Conservation (phyloP, 1,139 yeast genomes). For the Suhomyces choctaworum region DNA sequence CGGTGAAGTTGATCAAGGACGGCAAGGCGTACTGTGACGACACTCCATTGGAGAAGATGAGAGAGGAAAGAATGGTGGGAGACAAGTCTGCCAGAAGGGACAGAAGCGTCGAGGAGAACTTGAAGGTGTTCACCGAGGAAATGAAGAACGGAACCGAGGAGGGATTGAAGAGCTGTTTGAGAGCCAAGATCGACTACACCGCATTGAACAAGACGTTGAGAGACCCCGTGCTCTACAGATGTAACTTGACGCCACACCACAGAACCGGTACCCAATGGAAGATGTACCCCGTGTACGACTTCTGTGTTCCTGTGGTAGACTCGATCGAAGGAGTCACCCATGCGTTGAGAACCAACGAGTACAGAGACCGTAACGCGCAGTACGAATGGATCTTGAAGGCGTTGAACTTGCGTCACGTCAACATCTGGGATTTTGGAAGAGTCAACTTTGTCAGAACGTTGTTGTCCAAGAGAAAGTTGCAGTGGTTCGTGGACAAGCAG, state of each 20-base stretch:
- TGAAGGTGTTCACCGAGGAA: constrained; percentile 78
- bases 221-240: constrained; percentile 96
- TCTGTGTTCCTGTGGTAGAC: constrained; percentile 96
- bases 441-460: constrained; percentile 94
- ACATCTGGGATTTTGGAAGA: constrained; percentile 96
- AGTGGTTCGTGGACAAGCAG: constrained; percentile 94
- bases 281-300: constrained; percentile 95
- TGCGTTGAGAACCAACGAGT: constrained; percentile 94
- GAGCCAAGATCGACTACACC: constrained; percentile 92
- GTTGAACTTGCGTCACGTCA: constrained; percentile 81
- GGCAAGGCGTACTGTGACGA: constrained; percentile 98
- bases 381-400: constrained; percentile 93
- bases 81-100: constrained; percentile 88
- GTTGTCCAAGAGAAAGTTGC: constrained; percentile 93
- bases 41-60: constrained; percentile 89
- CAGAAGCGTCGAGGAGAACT: constrained; percentile 86
- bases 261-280: constrained; percentile 92
- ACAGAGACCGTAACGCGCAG: constrained; percentile 97
- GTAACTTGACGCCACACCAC: constrained; percentile 95
- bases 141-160: constrained; percentile 92
- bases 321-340: constrained; percentile 95
- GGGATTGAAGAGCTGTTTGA: constrained; percentile 84
- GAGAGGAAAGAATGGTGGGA: constrained; percentile 98
- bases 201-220: constrained; percentile 91
- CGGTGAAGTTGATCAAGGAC: constrained; percentile 81